Evolutionary conservation across 768 basidiomycete species (phyloP).

Genomic region (Lanmaoa rubissima): DNA sequence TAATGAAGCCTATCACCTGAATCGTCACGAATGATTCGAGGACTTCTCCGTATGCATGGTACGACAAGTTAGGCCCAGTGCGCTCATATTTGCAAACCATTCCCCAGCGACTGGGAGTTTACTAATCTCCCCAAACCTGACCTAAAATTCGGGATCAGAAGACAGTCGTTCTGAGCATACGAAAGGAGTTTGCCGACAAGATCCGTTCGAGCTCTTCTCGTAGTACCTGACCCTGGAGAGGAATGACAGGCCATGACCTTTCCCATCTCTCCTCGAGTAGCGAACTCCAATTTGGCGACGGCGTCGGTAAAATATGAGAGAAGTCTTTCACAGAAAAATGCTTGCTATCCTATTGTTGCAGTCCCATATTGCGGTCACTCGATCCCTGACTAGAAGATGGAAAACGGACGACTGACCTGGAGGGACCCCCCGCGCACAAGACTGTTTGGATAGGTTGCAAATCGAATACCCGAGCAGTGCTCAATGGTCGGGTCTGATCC

Average conservation of each 20-base stretch:
- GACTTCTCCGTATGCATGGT: not conserved
- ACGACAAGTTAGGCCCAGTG: not conserved
- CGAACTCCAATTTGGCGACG: constrained; percentile 72
- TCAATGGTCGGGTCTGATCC: constrained; percentile 81
- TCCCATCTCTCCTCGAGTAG: constrained; percentile 17
- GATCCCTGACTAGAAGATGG: not conserved
- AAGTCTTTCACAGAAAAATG: constrained; percentile 73
- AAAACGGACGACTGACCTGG: constrained; percentile 16
- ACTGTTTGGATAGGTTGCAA: constrained; percentile 56
- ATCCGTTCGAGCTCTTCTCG: constrained; percentile 19
- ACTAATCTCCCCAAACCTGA: too few relatives aligned
- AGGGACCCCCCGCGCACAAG: not conserved
- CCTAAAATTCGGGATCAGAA: too few relatives aligned
- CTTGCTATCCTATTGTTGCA: constrained; percentile 31
- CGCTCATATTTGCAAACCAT: not conserved
- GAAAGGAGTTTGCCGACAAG: constrained; percentile 3
- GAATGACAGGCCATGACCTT: constrained; percentile 22
- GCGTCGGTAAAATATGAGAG: constrained; percentile 72
- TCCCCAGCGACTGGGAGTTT: not conserved
- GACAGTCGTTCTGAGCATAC: too few relatives aligned
- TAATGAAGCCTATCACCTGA: not conserved
- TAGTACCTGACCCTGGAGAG: constrained; percentile 17
- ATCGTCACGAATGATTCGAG: not conserved
- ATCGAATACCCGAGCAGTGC: constrained; percentile 59
- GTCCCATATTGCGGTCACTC: not conserved